Evolutionary conservation across 139 green algal genomes (phyloP), one percentile per base, ranked within the genome.

Genomic region (Desmodesmus armatus): DNA sequence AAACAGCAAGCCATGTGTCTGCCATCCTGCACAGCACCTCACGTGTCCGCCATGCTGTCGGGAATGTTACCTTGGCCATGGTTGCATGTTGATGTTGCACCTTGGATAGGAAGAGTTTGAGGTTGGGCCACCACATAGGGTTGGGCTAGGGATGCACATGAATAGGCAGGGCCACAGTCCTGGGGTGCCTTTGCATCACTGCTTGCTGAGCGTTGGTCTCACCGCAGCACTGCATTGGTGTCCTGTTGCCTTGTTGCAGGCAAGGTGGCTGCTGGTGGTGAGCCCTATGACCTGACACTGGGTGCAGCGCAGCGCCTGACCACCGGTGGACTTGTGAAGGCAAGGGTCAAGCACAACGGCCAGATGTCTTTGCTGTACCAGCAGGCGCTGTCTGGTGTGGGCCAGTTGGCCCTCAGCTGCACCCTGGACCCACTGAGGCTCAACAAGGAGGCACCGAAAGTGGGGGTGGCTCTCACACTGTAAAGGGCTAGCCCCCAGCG

Each of bases 291-390:
- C 2, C 72, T 79, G 17, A 71, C 31, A 49, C 33, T 82, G 25
- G 72, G 74, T 70, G 74, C 35, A 40, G 74, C 51, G 40, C 74
- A 51, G 15, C 74, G 74, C 74, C 74, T 82, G 17, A 51, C 69
- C 33, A 82, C 33, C 5, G 74, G 74, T 39, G 74, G 74, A 17
- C 37, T 82, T 15, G 7, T 82, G 17, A 82, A 82, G 74, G 51
- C 5, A 1, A 58, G 60, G 5, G 17, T 82, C 3, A 51, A 82
- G 19, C 51, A 82, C 21, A 51, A 31, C 3, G 74, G 74, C 25
- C 47, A 13, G 25, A 33, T 82, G n/a, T 35, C 51, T 21, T 21
- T 82, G 51, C 51, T 82, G 74, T 82, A 82, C 25, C 33, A 82
- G 74, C 74, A 82, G 74, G 33, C 37, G 4, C 33, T 82, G 51